Percentiles rank a stretch among this genome's conserved stretches.
These are phyloP conservation scores for Metschnikowia gruessii DNA, from an alignment of 805 yeast genomes.

Conservation along the genomic window DNA sequence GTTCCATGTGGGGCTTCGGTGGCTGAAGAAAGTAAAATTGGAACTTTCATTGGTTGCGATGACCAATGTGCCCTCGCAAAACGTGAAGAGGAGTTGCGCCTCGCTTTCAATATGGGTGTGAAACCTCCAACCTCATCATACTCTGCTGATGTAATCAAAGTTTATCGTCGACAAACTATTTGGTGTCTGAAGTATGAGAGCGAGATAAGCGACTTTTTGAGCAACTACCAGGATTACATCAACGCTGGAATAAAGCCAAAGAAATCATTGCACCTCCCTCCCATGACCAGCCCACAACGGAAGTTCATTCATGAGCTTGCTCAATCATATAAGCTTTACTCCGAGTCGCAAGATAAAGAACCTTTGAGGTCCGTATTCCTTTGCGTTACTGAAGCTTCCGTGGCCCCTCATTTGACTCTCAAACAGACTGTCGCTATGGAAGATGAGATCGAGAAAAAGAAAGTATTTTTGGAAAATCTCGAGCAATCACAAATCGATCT, in stretches of 20 bases:
- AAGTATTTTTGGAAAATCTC: constrained; percentile 23
- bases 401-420: constrained; percentile 46
- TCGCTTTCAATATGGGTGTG: constrained; percentile 49
- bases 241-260: constrained; percentile 23
- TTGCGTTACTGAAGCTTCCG: constrained; percentile 32
- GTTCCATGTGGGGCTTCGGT: constrained; percentile 59
- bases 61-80: constrained; percentile 61
- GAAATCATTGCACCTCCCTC: constrained; percentile 58
- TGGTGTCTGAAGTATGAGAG: constrained; percentile 72
- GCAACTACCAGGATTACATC: constrained; percentile 25
- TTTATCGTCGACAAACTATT: constrained; percentile 51
- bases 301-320: constrained; percentile 69
- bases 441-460: constrained; percentile 22
- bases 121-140: constrained; percentile 33
- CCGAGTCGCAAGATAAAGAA: constrained; percentile 79
- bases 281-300: constrained; percentile 71
- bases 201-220: constrained; percentile 48
- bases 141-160: constrained; percentile 43
- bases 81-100: constrained; percentile 59
- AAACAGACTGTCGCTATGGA: constrained; percentile 37
- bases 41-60: constrained; percentile 56
- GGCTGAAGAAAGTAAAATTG: constrained; percentile 30
- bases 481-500: constrained; percentile 26
- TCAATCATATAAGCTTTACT: constrained; percentile 51
- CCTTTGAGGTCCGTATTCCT: constrained; percentile 74